Evolutionary conservation across 352 stramenopile species (phyloP), one percentile per base, ranked within the genome.

Genomic region (Phytopythium vexans): DNA sequence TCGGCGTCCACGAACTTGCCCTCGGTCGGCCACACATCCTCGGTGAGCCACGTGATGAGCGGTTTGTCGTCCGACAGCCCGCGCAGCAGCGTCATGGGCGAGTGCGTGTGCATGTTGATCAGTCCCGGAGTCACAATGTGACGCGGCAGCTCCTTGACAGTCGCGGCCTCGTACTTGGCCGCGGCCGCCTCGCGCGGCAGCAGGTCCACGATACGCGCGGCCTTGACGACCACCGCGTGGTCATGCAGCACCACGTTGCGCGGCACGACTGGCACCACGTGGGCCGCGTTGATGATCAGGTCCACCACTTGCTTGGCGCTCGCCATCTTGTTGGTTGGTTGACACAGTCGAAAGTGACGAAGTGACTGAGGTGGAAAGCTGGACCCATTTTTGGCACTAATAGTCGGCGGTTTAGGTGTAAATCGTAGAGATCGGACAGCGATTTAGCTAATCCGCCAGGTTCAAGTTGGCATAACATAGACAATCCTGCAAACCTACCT

Each of bases 1-100:
- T 83, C 75, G 3, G 75, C 70, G 21, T 58, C 63, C 2, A 96
- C 75, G 48, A 93, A 94, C 40, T 83, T 69, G 44, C 57, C 77
- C 54, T 97, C 88, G 3, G 76, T 81, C 11, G 88, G 88, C 82
- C 86, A 97, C 39, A 97, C 92, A 58, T 93, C 82, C 56, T 95
- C 62, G 42, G 41, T 54, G 14, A 96, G 65, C 88, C 88, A 97
- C 58, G 94, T 77, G 35, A 72, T 83, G 34, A 97, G 70, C 36
- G 65, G 61, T 60, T 93, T 92, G 68, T 97, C 88, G 56, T 96
- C 88, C n/a, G 77, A 74, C 27, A 96, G 77, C 2, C 86, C 88
- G 35, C 86, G 83, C 41, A 97, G 66, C 37, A 94, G 70, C 49
- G 81, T 89, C 84, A 97, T 94, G 40, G 86, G 64, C 12, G 86